A percentile compares a stretch with the other conserved stretches of the same genome.
These are phyloP conservation scores for Apiospora koreana DNA, from an alignment of 2,329 filamentous ascomycete genomes.

Conservation along the genomic window DNA sequence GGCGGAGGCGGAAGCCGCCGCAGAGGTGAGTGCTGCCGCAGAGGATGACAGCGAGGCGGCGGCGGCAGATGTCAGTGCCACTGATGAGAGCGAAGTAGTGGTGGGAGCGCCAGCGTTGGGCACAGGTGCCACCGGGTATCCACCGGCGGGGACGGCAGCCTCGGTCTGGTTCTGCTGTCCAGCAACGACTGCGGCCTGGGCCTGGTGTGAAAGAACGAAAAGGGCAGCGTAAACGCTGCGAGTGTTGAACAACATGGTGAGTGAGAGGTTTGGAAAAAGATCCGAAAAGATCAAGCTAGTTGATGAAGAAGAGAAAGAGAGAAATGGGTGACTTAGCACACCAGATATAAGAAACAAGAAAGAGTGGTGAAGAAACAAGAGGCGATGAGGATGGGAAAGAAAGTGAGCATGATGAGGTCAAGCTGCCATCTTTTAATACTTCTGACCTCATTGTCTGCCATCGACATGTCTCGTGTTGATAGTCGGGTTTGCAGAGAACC, in stretches of 20 bases:
- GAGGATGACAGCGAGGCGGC: not conserved
- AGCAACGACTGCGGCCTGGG: not conserved
- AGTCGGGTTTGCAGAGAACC: not conserved
- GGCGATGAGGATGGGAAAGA: not conserved
- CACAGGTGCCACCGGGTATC: not conserved
- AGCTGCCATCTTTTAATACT: slow-evolving; percentile 5
- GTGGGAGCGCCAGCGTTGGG: not conserved
- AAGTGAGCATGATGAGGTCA: slow-evolving; percentile 4
- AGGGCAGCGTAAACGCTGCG: slow-evolving; percentile 11
- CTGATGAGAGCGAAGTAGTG: not conserved
- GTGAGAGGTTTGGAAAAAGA: not conserved
- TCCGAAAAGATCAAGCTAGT: not conserved
- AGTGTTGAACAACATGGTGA: slow-evolving; percentile 9
- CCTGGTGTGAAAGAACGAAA: slow-evolving; percentile 11
- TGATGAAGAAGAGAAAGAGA: slow-evolving; percentile 9
- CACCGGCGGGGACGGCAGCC: slow-evolving; percentile 2
- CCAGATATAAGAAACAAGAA: slow-evolving; percentile 9
- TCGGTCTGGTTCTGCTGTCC: not conserved
- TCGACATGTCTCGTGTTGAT: not conserved
- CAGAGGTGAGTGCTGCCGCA: not conserved
- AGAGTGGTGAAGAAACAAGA: slow-evolving; percentile 4
- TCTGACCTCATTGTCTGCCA: not conserved
- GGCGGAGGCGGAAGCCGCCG: not conserved
- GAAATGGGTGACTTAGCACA: slow-evolving; percentile 11
- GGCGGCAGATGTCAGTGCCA: not conserved